A percentile compares a stretch with the other conserved stretches of the same genome.
Conservation (phyloP, 768 basidiomycete species). For the Lyophyllum shimeji region DNA sequence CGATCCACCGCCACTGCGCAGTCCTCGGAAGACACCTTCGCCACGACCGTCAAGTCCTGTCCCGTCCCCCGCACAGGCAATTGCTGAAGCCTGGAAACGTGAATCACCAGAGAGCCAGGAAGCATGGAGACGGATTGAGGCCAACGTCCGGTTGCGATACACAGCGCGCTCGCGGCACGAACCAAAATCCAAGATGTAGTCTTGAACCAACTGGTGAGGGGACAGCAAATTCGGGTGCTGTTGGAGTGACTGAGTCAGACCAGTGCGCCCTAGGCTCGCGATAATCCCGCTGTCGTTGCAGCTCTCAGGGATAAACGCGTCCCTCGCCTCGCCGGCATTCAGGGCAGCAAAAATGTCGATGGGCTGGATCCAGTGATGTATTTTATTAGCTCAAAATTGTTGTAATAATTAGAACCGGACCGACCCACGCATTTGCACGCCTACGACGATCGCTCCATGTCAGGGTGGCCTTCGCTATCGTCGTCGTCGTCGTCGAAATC, state of each 20-base stretch:
- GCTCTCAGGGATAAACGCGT: background rate
- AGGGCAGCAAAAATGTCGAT: background rate
- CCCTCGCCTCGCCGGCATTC: background rate
- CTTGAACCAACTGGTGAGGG: constrained; percentile 13
- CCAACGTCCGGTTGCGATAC: constrained; percentile 52
- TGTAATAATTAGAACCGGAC: constrained; percentile 11
- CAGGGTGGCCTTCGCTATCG: constrained; percentile 35
- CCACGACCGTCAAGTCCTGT: constrained; percentile 27
- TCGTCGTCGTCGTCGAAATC: constrained; percentile 46
- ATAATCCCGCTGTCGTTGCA: background rate
- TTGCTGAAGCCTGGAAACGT: constrained; percentile 67
- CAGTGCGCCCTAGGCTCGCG: background rate
- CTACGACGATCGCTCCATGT: constrained; percentile 18
- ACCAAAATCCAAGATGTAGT: constrained; percentile 55
- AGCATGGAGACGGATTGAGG: constrained; percentile 52
- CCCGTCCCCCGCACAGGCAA: constrained; percentile 57
- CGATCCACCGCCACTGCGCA: constrained; percentile 39
- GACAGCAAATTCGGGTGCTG: background rate
- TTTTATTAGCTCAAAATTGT: constrained; percentile 11
- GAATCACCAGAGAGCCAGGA: constrained; percentile 61
- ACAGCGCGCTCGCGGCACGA: constrained; percentile 36
- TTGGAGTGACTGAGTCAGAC: background rate
- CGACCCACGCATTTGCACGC: constrained; percentile 6
- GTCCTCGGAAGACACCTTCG: constrained; percentile 29
- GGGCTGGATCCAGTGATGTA: constrained; percentile 8